Base-by-base conservation (phyloP, 106 monocot genomes). In the Dioscorea zingiberensis region DNA sequence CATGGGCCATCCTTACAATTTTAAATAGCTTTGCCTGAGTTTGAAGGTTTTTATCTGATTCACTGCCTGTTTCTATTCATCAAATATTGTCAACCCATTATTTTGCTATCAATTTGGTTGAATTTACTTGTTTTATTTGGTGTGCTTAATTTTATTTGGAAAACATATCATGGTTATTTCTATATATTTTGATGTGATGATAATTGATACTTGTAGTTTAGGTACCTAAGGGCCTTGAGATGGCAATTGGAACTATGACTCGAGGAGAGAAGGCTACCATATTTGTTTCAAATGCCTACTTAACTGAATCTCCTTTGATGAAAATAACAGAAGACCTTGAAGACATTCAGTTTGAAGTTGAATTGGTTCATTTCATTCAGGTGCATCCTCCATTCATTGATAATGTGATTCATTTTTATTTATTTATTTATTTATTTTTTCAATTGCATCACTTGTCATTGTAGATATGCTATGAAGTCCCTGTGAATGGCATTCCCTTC, bases 161-260 rank as follows among this genome's bases (percentile, higher is more conserved):
- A 6, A 38, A 10, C 38, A 38, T 38, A 38, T 38, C 38, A 38
- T 38, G 10, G 38, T 38, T 10, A 38, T 10, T 6, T 6, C 38
- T 38, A 0, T 38, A 38, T 38, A 10, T 38, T 38, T 38, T 38
- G 38, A 38, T 6, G 38, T 38, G 38, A 38, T 38, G 38, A 7
- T 69, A 58, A 60, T 78, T 78, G 57, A 63, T 58, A 57, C 68
- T 55, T 74, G 69, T 78, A 71, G 46, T 84, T 55, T 78, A 97
- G 91, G 76, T 92, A 73, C 93, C 93, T 25, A 89, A 98, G 70
- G 98, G 98, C 27, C 78, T 97, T 76, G 93, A 98, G 64, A 98
- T 98, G 88, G 98, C 79, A 54, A 89, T 98, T 67, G 98, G 89
- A 63, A 89, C 88, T 65, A 98, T 98, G 98, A 49, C 93, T 54